Base-by-base conservation (phyloP, 1,139 yeast species). In the Protomyces lactucae-debilis region DNA sequence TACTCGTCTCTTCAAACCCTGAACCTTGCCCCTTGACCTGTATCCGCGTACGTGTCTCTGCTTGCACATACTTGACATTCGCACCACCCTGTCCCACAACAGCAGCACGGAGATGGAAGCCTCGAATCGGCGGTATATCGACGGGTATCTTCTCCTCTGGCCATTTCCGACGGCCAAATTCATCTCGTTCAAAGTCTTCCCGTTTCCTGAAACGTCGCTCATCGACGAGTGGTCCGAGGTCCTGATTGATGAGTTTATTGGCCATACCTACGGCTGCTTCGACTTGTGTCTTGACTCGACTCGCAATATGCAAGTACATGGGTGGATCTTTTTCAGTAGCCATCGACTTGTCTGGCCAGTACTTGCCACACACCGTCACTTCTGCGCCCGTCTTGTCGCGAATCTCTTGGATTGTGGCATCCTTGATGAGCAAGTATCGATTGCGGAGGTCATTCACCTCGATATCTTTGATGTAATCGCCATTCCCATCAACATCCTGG, bases 21-120 rank as follows among this genome's bases (percentile, higher is more conserved):
- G 78, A 74, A 18, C 78, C 78, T 21, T 71, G 68, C n/a, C 79
- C 79, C 66, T 75, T 76, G 55, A 77, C 69, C 60, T 72, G 76
- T 12, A 76, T 75, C 16, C 73, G 67, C 52, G 75, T 71, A 3
- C 74, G 75, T 1, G 79, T 75, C 52, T 73, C 77, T 40, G 60
- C 64, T 59, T 71, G 73, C 51, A 76, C 75, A 67, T 77, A 79
- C 69, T 76, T 76, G 52, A 77, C 74, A 64, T 77, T 76, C 56
- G 72, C 74, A n/a, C 77, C 78, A 12, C 66, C 63, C n/a, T 48
- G 72, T 1, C 79, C 79, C 16, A 76, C 75, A 52, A 76, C 70
- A 39, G 69, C 67, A 8, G 75, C 75, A 6, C 78, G 74, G 21
- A 76, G 68, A 57, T 72, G 72, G 61, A 71, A 71, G 9, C 72